These are phyloP conservation scores for Corynascus novoguineensis DNA, from an alignment of 495 filamentous ascomycete species.

Conservation along the genomic window DNA sequence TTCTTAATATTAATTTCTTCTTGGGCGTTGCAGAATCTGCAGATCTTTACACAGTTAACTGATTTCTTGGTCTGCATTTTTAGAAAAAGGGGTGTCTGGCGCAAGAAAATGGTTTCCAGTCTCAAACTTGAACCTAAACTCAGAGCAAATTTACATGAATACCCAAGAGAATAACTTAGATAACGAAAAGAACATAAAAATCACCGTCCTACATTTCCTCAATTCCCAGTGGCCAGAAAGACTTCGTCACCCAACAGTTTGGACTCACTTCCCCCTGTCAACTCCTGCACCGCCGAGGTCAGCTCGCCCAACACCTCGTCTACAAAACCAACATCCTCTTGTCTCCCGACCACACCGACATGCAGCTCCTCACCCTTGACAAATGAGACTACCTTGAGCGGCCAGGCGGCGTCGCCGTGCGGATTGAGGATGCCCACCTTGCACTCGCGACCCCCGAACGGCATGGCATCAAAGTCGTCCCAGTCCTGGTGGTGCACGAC, in stretches of 20 bases:
- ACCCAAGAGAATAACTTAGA: no score
- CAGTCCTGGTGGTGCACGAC: constrained; percentile 45
- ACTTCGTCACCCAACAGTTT: not conserved
- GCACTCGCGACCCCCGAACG: constrained; percentile 19
- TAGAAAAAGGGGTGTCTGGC: no score
- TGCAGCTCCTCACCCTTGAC: not conserved
- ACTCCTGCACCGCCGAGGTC: not conserved
- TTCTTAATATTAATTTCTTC: no score
- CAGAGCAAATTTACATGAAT: no score
- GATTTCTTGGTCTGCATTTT: no score
- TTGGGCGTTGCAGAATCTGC: no score
- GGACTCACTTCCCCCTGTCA: not conserved
- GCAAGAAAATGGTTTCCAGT: no score
- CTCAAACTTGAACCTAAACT: no score
- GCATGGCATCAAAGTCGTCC: constrained; percentile 37
- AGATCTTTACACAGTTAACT: no score
- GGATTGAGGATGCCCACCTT: constrained; percentile 10
- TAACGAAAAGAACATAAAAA: not conserved
- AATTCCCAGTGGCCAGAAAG: not conserved
- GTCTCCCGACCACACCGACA: constrained; percentile 11
- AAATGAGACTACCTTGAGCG: constrained; percentile 13
- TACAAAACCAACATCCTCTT: not conserved
- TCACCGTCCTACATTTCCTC: not conserved
- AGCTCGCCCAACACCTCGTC: constrained; percentile 2
- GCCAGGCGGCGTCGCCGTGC: constrained; percentile 7